phyloP scores from a whole-genome alignment of 345 rosid genomes.

The Rhizophora apiculata region DNA sequence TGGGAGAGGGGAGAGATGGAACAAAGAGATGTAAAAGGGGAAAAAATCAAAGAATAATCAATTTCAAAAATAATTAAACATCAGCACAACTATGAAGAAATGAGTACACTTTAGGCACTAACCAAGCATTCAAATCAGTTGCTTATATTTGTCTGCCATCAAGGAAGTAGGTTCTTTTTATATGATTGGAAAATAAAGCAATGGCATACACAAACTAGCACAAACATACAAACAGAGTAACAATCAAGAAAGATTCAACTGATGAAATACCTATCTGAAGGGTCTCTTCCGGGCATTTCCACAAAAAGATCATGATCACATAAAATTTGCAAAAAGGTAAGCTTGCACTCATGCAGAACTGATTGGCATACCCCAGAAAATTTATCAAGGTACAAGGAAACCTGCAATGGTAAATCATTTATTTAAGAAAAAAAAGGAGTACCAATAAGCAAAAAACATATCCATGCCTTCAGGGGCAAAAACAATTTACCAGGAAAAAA shows the following conservation, averaged over 20 bases:
- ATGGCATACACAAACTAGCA: no score
- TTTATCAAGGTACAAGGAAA: slow-evolving; percentile 95
- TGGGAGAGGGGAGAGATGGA: no score
- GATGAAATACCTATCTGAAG: slow-evolving; percentile 79
- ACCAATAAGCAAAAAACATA: neutral
- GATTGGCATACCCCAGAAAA: slow-evolving; percentile 99
- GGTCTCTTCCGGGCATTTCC: slow-evolving; percentile 99
- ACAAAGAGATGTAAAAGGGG: no score
- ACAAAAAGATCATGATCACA: slow-evolving; percentile 98
- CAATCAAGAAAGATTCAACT: slow-evolving; percentile 4
- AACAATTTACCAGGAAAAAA: no score
- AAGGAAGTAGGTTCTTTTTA: neutral
- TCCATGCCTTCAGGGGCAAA: neutral
- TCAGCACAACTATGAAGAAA: no score
- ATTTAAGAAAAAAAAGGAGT: neutral
- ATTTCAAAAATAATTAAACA: no score
- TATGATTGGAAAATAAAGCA: neutral
- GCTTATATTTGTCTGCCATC: neutral
- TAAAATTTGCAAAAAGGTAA: slow-evolving; percentile 87
- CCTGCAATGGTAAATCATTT: slow-evolving; percentile 42
- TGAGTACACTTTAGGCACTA: no score
- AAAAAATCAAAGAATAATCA: no score
- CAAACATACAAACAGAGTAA: neutral
- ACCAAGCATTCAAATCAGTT: no score
- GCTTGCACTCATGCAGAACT: slow-evolving; percentile 93